Evolutionary conservation across 73 alveolate species (phyloP).

Genomic region (Urostyla sp.): DNA sequence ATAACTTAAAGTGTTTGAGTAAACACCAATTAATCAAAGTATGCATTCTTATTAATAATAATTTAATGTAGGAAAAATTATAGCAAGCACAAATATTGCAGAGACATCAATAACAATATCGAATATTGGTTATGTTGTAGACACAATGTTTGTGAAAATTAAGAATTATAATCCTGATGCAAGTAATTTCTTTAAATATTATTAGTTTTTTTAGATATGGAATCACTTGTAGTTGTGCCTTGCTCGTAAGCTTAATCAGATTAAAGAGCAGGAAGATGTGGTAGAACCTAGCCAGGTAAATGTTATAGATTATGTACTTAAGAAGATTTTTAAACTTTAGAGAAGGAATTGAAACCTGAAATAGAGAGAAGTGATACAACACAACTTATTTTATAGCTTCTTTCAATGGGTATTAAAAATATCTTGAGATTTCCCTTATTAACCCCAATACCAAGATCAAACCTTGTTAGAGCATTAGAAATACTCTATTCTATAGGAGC

Average conservation of each 20-base stretch:
- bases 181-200: background rate
- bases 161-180: conserved; percentile 44
- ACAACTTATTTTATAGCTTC: conserved; percentile 79
- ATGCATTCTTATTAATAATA: background rate
- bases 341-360: conserved; percentile 84
- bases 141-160: conserved; percentile 50
- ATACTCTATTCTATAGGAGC: conserved; percentile 87
- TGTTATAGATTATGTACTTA: conserved; percentile 89
- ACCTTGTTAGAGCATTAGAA: conserved; percentile 86
- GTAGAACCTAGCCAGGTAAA: conserved; percentile 91
- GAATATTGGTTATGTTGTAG: conserved; percentile 87
- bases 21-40: conserved; percentile 65
- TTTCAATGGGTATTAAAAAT: conserved; percentile 88
- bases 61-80: conserved; percentile 76
- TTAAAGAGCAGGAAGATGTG: conserved; percentile 94
- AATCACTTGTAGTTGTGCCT: conserved; percentile 48
- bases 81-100: conserved; percentile 94
- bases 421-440: conserved; percentile 82
- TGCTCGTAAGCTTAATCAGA: conserved; percentile 56
- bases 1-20: conserved; percentile 54
- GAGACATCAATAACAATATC: conserved; percentile 96
- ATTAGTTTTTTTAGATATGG: conserved; percentile 6
- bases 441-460: conserved; percentile 83
- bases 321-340: conserved; percentile 76
- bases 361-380: conserved; percentile 83